A percentile compares a stretch with the other conserved stretches of the same genome.
These are phyloP conservation scores for Selaginella moellendorffii DNA, from an alignment of 75 land plant genomes.

Conservation along the genomic window DNA sequence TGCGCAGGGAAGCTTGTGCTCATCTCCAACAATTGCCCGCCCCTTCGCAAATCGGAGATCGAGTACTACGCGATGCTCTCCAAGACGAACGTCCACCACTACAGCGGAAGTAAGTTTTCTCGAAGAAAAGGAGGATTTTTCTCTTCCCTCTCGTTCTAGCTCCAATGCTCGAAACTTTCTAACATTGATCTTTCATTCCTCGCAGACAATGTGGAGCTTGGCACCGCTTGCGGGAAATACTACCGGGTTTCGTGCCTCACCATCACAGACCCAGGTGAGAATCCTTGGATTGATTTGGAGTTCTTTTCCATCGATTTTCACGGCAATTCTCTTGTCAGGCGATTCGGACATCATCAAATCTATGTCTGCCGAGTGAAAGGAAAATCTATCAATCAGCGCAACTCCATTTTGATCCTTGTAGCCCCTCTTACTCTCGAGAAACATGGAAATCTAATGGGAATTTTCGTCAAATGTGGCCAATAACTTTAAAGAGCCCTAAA, in stretches of 20 bases:
- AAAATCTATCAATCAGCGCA: no score
- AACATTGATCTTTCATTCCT: neutral
- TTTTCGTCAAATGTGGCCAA: no score
- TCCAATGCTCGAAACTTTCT: no score
- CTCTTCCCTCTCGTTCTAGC: neutral
- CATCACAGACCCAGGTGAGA: slow-evolving; percentile 48
- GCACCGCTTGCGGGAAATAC: slow-evolving; percentile 73
- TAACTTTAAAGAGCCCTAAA: no score
- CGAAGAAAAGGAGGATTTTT: neutral
- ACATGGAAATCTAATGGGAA: no score
- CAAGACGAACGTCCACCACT: slow-evolving; percentile 49
- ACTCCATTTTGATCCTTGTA: no score
- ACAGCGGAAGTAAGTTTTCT: slow-evolving; percentile 43
- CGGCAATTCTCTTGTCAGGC: slow-evolving; percentile 4
- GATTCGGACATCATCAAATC: slow-evolving; percentile 28
- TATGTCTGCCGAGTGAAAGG: slow-evolving; percentile 18
- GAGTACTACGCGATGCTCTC: slow-evolving; percentile 67
- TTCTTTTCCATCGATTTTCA: neutral
- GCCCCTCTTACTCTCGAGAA: no score
- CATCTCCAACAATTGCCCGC: slow-evolving; percentile 51
- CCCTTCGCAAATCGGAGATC: slow-evolving; percentile 44
- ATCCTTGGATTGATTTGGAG: neutral
- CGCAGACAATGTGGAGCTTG: slow-evolving; percentile 64
- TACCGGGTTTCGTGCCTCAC: slow-evolving; percentile 53
- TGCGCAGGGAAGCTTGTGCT: slow-evolving; percentile 40